phyloP scores from a whole-genome alignment of 2,329 filamentous ascomycete species.

The Apiospora koreana region DNA sequence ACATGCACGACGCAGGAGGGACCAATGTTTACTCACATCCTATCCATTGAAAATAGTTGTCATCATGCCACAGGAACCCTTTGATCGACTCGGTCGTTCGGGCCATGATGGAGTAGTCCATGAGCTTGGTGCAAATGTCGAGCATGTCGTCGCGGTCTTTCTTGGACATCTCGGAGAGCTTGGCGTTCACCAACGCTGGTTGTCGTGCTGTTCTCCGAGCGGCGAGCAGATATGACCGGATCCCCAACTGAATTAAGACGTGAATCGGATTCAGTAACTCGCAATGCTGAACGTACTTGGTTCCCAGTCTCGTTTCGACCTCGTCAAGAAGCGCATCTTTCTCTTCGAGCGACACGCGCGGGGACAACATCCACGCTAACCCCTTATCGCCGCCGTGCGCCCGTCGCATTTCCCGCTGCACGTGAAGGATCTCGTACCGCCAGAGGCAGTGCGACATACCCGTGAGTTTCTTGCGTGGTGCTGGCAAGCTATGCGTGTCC shows the following conservation, averaged over 20 bases:
- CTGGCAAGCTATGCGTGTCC: background rate
- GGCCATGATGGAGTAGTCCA: background rate
- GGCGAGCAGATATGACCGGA: background rate
- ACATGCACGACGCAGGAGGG: too few relatives aligned
- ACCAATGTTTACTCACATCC: background rate
- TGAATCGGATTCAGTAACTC: constrained; percentile 12
- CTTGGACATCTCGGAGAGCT: background rate
- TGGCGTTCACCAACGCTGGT: background rate
- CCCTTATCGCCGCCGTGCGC: background rate
- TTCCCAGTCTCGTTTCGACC: background rate
- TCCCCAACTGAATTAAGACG: constrained; percentile 7
- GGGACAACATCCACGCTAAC: constrained; percentile 6
- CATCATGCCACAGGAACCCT: background rate
- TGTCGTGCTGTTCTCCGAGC: background rate
- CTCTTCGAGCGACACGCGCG: background rate
- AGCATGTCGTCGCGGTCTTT: background rate
- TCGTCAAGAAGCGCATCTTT: constrained; percentile 9
- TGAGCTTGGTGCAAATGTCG: background rate
- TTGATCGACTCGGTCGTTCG: background rate
- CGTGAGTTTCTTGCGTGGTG: background rate
- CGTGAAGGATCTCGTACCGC: constrained; percentile 11
- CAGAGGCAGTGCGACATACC: constrained; percentile 13
- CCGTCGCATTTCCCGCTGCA: constrained; percentile 9
- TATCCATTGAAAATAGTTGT: background rate
- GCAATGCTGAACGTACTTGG: constrained; percentile 9